Base-by-base conservation (phyloP, 169 alveolate species). In the Babesia ovata region DNA sequence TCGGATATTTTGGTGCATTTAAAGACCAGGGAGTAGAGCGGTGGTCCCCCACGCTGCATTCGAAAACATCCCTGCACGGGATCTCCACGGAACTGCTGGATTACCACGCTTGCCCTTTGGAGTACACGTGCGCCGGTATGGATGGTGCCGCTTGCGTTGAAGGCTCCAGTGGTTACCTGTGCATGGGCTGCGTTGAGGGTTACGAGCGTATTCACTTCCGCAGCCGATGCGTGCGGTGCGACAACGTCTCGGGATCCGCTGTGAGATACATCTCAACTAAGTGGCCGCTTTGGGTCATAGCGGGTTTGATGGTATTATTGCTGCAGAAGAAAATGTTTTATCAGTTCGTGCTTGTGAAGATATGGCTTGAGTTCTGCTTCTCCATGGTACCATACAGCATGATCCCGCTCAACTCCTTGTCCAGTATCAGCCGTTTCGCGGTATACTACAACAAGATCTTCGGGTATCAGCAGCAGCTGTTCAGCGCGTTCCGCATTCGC, bases 111-210 rank as follows among this genome's bases (percentile, higher is more conserved):
- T 83, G 90, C 70, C 71, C 75, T 4, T 21, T 83, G 33, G 86
- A 73, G 45, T 73, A 65, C 36, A 56, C 56, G 42, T 83, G 90
- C 29, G 81, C 71, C 24, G 45, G 78, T 22, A 33, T n/a, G 26
- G 57, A 53, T 49, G 50, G 49, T 0, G 29, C 54, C 0, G 53
- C 73, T 49, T 90, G 94, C 60, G 66, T 53, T 21, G 61, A 54
- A 29, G 94, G 94, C n/a, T 84, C 93, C 22, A 84, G 61, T 33
- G 94, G 94, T 39, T 90, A 90, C 75, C 71, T 86, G 58, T 90
- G 94, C 61, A 74, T 66, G 70, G 72, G 69, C 29, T 90, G 94
- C 56, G 56, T 69, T 48, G 21, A 21, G 21, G 73, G 78, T 11
- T 70, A 67, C 62, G 79, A 69, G 50, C 63, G 61, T 17, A 16